phyloP scores from a whole-genome alignment of 176 grass and related monocot species.

The Carex myosuroides region DNA sequence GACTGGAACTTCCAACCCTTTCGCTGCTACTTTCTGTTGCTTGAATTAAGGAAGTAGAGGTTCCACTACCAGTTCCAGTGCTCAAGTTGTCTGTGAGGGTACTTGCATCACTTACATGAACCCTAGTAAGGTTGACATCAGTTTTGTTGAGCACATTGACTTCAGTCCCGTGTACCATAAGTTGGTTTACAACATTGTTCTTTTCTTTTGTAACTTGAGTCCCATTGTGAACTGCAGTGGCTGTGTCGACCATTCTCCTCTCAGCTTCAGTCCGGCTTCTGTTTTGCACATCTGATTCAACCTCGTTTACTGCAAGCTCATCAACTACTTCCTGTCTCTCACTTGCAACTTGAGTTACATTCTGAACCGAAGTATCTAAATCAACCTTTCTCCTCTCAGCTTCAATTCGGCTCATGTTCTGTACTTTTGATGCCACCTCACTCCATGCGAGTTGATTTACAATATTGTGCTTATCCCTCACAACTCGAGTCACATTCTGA shows the following conservation, averaged over 20 bases:
- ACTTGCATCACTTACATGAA: slow-evolving; percentile 11
- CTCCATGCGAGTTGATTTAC: slow-evolving; percentile 16
- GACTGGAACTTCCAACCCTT: slow-evolving; percentile 32
- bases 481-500: slow-evolving; percentile 38
- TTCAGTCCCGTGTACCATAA: slow-evolving; percentile 41
- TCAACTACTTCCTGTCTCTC: slow-evolving; percentile 36
- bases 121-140: slow-evolving; percentile 38
- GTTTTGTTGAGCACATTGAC: slow-evolving; percentile 42
- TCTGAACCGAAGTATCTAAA: slow-evolving; percentile 36
- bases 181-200: slow-evolving; percentile 46
- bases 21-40: slow-evolving; percentile 15
- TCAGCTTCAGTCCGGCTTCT: slow-evolving; percentile 46
- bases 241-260: slow-evolving; percentile 22
- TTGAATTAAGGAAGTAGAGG: slow-evolving; percentile 1
- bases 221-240: slow-evolving; percentile 35
- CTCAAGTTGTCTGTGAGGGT: not conserved
- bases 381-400: slow-evolving; percentile 26
- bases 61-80: not conserved
- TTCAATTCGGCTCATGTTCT: slow-evolving; percentile 29
- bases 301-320: slow-evolving; percentile 1
- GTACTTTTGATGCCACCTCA: slow-evolving; percentile 27
- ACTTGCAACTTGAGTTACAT: slow-evolving; percentile 27
- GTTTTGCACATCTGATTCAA: slow-evolving; percentile 36
- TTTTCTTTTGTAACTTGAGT: slow-evolving; percentile 55
- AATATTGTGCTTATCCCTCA: slow-evolving; percentile 34